These are phyloP conservation scores for Theobroma grandiflorum DNA, from an alignment of 441 rosid genomes.

Conservation along the genomic window DNA sequence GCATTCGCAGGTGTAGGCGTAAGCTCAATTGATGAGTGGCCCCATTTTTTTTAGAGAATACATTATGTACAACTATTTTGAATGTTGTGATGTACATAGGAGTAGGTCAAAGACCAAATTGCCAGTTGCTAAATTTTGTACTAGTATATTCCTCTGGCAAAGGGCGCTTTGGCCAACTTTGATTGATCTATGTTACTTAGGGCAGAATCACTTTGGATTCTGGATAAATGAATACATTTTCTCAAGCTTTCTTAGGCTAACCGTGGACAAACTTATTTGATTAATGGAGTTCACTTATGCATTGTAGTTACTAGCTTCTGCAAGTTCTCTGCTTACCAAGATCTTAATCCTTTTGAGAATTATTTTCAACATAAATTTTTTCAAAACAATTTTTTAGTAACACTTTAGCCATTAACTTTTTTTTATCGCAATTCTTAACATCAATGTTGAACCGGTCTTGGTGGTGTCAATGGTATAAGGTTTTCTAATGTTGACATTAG, in stretches of 20 bases:
- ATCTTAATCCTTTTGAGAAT: neutral
- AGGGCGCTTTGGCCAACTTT: neutral
- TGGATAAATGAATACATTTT: neutral
- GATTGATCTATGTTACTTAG: neutral
- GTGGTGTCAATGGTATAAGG: too few relatives aligned
- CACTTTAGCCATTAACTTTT: too few relatives aligned
- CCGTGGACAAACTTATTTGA: neutral
- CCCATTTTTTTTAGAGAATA: neutral
- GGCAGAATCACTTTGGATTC: neutral
- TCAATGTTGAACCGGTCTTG: too few relatives aligned
- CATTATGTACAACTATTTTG: neutral
- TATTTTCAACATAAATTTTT: too few relatives aligned
- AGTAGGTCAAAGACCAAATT: neutral
- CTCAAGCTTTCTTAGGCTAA: too few relatives aligned
- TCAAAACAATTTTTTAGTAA: too few relatives aligned
- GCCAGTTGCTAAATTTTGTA: neutral
- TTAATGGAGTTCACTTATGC: neutral
- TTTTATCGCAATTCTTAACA: too few relatives aligned
- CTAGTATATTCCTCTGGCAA: neutral
- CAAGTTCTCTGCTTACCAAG: neutral
- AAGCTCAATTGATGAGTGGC: constrained; percentile 37
- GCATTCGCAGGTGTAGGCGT: constrained; percentile 46
- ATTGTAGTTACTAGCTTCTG: neutral
- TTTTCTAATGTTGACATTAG: too few relatives aligned
- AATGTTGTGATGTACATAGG: constrained; percentile 10